These are phyloP conservation scores for Coniochaeta sp. DNA, from an alignment of 2,329 filamentous ascomycete species.

Conservation along the genomic window DNA sequence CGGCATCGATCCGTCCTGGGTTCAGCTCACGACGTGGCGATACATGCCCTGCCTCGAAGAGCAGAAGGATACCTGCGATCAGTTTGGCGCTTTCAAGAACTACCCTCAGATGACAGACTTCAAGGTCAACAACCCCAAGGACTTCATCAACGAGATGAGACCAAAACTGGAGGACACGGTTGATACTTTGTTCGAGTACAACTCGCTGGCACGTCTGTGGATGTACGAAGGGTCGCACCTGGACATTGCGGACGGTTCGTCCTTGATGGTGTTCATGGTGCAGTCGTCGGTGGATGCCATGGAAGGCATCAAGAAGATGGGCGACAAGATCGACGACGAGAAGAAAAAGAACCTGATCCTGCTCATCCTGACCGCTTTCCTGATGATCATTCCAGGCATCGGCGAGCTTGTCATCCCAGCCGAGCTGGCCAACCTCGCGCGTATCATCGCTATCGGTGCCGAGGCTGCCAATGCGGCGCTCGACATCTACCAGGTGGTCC, in stretches of 20 bases:
- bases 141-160: not conserved
- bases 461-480: not conserved
- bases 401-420: not conserved
- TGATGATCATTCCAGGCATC: not conserved
- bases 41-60: not conserved
- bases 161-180: not conserved
- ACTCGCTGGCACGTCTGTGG: not conserved
- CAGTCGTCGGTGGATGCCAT: not conserved
- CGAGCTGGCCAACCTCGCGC: not conserved
- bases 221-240: not conserved
- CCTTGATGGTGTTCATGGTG: not conserved
- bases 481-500: not conserved
- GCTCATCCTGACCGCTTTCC: not conserved
- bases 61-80: not conserved
- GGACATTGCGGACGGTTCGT: not conserved
- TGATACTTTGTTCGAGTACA: not conserved
- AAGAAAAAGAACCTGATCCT: not conserved
- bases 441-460: not conserved
- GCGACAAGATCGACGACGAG: not conserved
- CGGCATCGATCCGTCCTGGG: not conserved
- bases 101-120: not conserved
- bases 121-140: not conserved
- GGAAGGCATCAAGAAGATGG: not conserved
- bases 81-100: not conserved
- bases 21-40: not conserved